These are phyloP conservation scores for Cicer bijugum DNA, from an alignment of 306 rosid species.

Conservation along the genomic window DNA sequence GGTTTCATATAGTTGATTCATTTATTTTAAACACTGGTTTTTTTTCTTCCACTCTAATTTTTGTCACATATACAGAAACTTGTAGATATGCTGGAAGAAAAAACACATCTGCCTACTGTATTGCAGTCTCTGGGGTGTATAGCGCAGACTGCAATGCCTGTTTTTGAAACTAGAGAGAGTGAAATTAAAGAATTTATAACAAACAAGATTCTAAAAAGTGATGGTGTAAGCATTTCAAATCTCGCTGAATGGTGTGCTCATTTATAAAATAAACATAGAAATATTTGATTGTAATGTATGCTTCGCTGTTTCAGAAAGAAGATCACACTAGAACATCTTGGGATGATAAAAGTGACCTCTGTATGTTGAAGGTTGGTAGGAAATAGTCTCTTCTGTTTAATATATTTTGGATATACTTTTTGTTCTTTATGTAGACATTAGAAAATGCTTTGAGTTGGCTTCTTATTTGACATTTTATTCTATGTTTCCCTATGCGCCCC, in stretches of 20 bases:
- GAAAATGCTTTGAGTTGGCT: slow-evolving; percentile 30
- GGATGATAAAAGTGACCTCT: slow-evolving; percentile 85
- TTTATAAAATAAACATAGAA: slow-evolving; percentile 43
- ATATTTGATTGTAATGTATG: slow-evolving; percentile 41
- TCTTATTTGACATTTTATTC: slow-evolving; percentile 19
- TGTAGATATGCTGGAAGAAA: slow-evolving; percentile 88
- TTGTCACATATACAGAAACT: slow-evolving; percentile 69
- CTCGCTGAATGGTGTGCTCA: slow-evolving; percentile 16
- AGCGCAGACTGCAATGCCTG: slow-evolving; percentile 95
- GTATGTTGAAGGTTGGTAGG: slow-evolving; percentile 82
- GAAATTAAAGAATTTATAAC: slow-evolving; percentile 79
- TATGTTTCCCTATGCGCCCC: background rate
- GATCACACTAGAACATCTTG: slow-evolving; percentile 61
- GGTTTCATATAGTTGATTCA: slow-evolving; percentile 61
- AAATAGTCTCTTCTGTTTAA: slow-evolving; percentile 32
- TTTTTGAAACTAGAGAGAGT: slow-evolving; percentile 90
- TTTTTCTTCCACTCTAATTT: slow-evolving; percentile 39
- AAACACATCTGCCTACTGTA: slow-evolving; percentile 82
- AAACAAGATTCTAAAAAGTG: slow-evolving; percentile 69
- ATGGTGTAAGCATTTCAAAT: slow-evolving; percentile 62
- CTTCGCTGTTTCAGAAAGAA: slow-evolving; percentile 66
- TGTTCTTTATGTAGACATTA: background rate
- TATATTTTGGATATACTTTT: slow-evolving; percentile 33
- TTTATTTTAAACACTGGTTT: slow-evolving; percentile 32
- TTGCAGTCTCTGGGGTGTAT: slow-evolving; percentile 97